Base-by-base conservation (phyloP, 2,329 filamentous ascomycete genomes). In the Fusarium hostae region DNA sequence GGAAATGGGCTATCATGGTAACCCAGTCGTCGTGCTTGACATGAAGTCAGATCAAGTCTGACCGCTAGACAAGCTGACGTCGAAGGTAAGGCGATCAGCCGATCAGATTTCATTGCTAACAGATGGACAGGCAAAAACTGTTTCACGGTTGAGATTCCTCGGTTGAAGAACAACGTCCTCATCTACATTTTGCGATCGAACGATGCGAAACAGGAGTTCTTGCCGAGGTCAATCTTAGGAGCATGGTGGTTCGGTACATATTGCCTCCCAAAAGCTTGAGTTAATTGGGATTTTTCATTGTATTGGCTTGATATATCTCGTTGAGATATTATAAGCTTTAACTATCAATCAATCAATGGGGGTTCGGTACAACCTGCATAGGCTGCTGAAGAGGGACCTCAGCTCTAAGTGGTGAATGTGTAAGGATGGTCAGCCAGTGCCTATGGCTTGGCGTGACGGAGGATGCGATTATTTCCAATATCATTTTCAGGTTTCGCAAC, bases 381-480 rank as follows among this genome's bases (percentile, higher is more conserved):
- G 56, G 9, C 12, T 32, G 0, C 0, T 52, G 24, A 6, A 1
- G 24, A 30, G 0, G 43, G 1, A 0, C 35, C 56, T 52, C 24
- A 37, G 16, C 44, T 59, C 5, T 59, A 59, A 24, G 28, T 59
- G 0, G 24, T 51, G 0, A 52, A 59, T 54, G 28, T 7, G 16
- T 52, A 2, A 8, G 1, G 22, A 39, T 7, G 9, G 22, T 18
- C 40, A 26, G 43, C n/a, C 1, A 4, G 30, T 1, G 16, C 3
- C 30, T 24, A 2, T 26, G 47, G 1, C 0, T 34, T 20, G 12
- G 2, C 20, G 16, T 26, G 12, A 0, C 35, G 30, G 28, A 18
- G 30, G 7, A 6, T 35, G 16, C 26, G 22, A 26, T 20, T 3
- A 35, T 51, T 51, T 35, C 9, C 32, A 51, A 11, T 37, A 12